Evolutionary conservation across 768 basidiomycete species (phyloP).

Genomic region (Termitomyces sp.): DNA sequence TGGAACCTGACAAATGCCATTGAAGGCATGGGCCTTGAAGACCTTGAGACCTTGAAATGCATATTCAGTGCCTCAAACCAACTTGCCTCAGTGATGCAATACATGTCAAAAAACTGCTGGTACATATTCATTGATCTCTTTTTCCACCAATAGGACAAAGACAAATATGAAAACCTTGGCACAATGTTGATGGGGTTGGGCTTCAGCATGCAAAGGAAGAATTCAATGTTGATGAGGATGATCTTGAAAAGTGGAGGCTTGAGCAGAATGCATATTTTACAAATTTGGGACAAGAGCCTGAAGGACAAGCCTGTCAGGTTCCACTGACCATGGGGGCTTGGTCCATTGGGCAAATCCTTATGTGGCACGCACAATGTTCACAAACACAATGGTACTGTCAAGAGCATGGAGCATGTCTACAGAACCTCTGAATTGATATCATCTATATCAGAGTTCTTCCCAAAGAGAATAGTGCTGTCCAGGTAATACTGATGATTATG

Average conservation of each 20-base stretch:
- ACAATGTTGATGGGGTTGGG: not conserved
- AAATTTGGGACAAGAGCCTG: not conserved
- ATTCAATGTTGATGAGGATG: not conserved
- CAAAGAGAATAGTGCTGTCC: too few species aligned
- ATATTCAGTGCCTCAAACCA: conserved; percentile 25
- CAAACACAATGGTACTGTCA: too few species aligned
- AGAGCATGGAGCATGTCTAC: too few species aligned
- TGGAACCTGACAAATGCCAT: too few species aligned
- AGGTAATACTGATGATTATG: too few species aligned
- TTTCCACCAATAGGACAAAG: conserved; percentile 25
- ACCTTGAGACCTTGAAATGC: conserved; percentile 25
- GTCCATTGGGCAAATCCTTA: too few species aligned
- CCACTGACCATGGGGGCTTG: too few species aligned
- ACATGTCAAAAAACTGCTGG: conserved; percentile 16
- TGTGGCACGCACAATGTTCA: too few species aligned
- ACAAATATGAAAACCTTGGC: conserved; percentile 24
- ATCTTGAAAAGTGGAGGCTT: not conserved
- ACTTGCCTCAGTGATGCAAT: conserved; percentile 10
- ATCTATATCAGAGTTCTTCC: too few species aligned
- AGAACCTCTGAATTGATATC: too few species aligned
- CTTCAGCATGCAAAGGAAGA: not conserved
- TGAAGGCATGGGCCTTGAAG: conserved; percentile 17
- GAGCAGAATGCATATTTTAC: not conserved
- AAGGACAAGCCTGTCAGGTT: too few species aligned
- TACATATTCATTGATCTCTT: conserved; percentile 22